A percentile compares a stretch with the other conserved stretches of the same genome.
phyloP scores from a whole-genome alignment of 345 rosid genomes.

The Euclidium syriacum region DNA sequence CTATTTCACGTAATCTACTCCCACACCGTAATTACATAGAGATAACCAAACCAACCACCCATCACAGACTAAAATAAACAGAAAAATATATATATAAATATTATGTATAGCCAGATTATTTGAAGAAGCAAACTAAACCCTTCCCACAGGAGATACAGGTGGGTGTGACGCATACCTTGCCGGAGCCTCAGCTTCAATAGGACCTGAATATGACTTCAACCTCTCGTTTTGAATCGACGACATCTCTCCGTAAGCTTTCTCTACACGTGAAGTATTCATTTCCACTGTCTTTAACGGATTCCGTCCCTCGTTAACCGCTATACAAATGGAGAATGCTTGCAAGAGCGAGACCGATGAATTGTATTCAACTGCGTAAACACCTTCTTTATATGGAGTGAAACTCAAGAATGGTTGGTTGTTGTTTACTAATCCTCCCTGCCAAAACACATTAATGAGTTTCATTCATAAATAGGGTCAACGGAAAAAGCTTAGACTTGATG shows the following conservation, averaged over 20 bases:
- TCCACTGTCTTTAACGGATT: conserved; percentile 30
- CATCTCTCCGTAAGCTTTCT: conserved; percentile 29
- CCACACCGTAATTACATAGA: conserved; percentile 28
- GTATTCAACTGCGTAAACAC: conserved; percentile 81
- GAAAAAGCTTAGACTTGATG: not conserved
- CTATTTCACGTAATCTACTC: conserved; percentile 28
- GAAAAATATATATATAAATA: not conserved
- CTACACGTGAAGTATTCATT: conserved; percentile 17
- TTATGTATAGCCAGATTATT: conserved; percentile 16
- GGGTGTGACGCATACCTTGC: conserved; percentile 59
- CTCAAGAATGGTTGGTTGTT: conserved; percentile 55
- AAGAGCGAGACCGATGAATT: conserved; percentile 55
- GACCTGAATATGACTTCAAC: conserved; percentile 32
- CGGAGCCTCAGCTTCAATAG: conserved; percentile 35
- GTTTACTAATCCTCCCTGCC: conserved; percentile 56
- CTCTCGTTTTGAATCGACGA: conserved; percentile 20
- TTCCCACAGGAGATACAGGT: conserved; percentile 68
- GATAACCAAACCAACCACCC: conserved; percentile 13
- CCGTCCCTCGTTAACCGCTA: conserved; percentile 62
- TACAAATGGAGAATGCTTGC: conserved; percentile 83
- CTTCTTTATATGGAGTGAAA: conserved; percentile 65
- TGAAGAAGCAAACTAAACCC: conserved; percentile 43
- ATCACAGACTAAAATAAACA: not conserved
- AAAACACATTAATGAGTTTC: not conserved
- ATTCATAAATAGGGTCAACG: not conserved